These are phyloP conservation scores for Heritiera littoralis DNA, from an alignment of 345 rosid species.

Conservation along the genomic window DNA sequence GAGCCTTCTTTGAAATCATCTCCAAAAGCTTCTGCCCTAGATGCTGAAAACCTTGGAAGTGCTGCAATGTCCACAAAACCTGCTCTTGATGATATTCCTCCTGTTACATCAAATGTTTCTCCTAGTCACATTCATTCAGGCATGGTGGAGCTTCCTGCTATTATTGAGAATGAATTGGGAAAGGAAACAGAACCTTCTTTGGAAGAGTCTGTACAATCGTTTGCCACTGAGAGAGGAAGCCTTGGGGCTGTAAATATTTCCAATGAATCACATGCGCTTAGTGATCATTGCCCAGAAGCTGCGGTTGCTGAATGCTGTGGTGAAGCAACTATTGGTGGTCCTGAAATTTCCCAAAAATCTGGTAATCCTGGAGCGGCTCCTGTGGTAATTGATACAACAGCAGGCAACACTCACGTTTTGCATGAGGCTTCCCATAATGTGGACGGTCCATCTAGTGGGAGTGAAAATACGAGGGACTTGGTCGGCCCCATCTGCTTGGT, in stretches of 20 bases:
- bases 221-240: neutral
- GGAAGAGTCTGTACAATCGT: neutral
- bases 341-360: neutral
- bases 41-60: neutral
- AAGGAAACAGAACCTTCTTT: neutral
- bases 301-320: conserved; percentile 5
- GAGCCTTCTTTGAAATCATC: conserved; percentile 10
- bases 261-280: neutral
- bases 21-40: conserved; percentile 10
- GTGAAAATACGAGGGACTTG: conserved; percentile 12
- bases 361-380: conserved; percentile 21
- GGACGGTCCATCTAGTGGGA: conserved; percentile 19
- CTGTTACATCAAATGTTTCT: neutral
- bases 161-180: neutral
- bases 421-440: conserved; percentile 20
- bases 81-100: conserved; percentile 10
- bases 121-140: neutral
- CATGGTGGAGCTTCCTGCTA: neutral
- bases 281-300: neutral
- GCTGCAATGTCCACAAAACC: conserved; percentile 10
- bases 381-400: conserved; percentile 15
- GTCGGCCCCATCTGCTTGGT: neutral
- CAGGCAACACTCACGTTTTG: neutral
- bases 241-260: neutral
- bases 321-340: conserved; percentile 23